These are phyloP conservation scores for Gossypium stocksii DNA, from an alignment of 345 rosid species.

Conservation along the genomic window DNA sequence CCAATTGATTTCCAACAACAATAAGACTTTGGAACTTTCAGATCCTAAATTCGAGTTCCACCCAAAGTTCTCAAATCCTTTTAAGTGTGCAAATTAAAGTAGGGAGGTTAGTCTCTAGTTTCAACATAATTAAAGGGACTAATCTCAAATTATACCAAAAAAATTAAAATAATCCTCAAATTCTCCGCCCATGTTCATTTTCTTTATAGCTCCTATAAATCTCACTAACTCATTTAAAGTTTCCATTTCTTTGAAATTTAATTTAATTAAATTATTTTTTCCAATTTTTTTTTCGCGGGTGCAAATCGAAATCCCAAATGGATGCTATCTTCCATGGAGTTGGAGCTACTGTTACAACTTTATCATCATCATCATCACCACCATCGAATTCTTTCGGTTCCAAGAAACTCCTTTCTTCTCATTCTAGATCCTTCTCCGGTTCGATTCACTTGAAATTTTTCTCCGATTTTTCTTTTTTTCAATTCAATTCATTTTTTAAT, in stretches of 20 bases:
- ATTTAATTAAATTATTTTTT: conserved; percentile 8
- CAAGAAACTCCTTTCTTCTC: conserved; percentile 34
- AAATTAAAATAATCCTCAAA: conserved; percentile 19
- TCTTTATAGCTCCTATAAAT: conserved; percentile 15
- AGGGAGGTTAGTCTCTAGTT: no score
- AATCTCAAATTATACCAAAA: background rate
- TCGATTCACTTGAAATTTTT: background rate
- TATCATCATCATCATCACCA: conserved; percentile 36
- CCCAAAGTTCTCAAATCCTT: no score
- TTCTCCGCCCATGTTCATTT: conserved; percentile 46
- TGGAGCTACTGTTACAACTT: conserved; percentile 46
- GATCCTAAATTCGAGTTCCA: no score
- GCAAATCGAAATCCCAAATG: conserved; percentile 29
- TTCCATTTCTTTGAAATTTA: conserved; percentile 7
- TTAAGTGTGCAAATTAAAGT: no score
- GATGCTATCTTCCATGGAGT: conserved; percentile 58
- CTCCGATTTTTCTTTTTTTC: background rate
- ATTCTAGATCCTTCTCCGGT: conserved; percentile 55
- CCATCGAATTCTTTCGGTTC: conserved; percentile 45
- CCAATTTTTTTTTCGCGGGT: background rate
- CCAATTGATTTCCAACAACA: no score
- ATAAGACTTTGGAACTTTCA: no score
- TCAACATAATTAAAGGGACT: no score
- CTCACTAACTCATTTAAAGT: background rate
- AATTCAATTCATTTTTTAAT: background rate